Conservation (phyloP, 2,329 filamentous ascomycete genomes). For the Zasmidium citrigriseum region DNA sequence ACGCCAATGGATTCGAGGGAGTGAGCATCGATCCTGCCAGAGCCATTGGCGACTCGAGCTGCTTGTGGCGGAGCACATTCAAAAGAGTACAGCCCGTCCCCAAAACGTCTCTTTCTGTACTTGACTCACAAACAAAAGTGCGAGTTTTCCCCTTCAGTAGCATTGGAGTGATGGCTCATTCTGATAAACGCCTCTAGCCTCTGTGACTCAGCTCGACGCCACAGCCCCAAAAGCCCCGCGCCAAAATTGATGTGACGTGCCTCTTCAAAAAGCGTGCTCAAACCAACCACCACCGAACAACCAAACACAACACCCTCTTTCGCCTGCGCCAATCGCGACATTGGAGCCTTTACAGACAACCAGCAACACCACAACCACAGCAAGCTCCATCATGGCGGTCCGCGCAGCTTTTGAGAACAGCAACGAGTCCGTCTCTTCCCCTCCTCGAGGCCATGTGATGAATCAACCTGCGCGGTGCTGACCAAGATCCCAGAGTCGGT, state of each 20-base stretch:
- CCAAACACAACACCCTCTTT: background rate
- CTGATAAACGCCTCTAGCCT: too few relatives aligned
- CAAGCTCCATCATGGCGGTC: slow-evolving; percentile 49
- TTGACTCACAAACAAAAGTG: too few relatives aligned
- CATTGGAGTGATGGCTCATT: too few relatives aligned
- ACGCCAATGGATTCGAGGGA: background rate
- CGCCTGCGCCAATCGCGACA: slow-evolving; percentile 3
- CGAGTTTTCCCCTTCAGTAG: too few relatives aligned
- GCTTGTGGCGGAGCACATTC: too few relatives aligned
- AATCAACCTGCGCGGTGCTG: background rate
- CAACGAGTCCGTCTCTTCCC: slow-evolving; percentile 68
- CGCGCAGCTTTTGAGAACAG: slow-evolving; percentile 79
- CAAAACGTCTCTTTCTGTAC: too few relatives aligned
- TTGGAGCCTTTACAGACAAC: slow-evolving; percentile 6
- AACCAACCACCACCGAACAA: background rate
- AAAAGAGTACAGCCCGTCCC: too few relatives aligned
- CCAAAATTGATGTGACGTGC: too few relatives aligned
- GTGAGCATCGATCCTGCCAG: background rate
- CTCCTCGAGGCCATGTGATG: slow-evolving; percentile 25
- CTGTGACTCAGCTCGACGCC: too few relatives aligned
- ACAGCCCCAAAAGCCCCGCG: too few relatives aligned
- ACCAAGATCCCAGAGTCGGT: slow-evolving; percentile 67
- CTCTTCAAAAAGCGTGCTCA: too few relatives aligned
- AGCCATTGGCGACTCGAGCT: too few relatives aligned
- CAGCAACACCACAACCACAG: slow-evolving; percentile 13